A percentile compares a stretch with the other conserved stretches of the same genome.
Evolutionary conservation across 2,329 filamentous ascomycete species (phyloP).

Genomic region (Sclerotinia subarctica): DNA sequence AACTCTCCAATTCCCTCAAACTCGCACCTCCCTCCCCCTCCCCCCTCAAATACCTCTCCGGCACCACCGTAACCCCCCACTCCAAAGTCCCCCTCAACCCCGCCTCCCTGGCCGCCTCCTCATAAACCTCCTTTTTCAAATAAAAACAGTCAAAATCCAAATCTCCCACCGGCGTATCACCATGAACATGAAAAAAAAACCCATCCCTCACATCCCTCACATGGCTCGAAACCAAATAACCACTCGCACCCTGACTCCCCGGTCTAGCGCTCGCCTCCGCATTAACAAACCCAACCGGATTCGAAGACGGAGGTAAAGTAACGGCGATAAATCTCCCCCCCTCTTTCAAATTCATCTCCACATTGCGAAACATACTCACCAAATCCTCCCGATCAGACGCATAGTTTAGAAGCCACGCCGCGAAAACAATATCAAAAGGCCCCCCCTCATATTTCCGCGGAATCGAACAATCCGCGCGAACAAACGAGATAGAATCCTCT

Average conservation of each 20-base stretch:
- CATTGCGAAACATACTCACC: conserved; percentile 40
- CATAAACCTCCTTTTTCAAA: conserved; percentile 35
- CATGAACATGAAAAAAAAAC: conserved; percentile 25
- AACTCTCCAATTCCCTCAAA: conserved; percentile 33
- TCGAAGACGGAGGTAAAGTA: conserved; percentile 31
- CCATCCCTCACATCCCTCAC: conserved; percentile 31
- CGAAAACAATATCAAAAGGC: conserved; percentile 41
- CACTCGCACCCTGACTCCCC: conserved; percentile 23
- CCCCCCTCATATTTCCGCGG: conserved; percentile 31
- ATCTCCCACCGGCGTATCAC: conserved; percentile 26
- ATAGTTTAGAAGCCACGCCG: conserved; percentile 43
- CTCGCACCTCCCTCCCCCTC: conserved; percentile 30
- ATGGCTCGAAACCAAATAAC: conserved; percentile 24
- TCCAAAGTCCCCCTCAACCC: conserved; percentile 33
- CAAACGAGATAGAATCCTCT: conserved; percentile 23
- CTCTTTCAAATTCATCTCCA: conserved; percentile 39
- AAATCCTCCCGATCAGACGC: conserved; percentile 35
- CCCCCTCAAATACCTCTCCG: conserved; percentile 29
- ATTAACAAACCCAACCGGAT: conserved; percentile 28
- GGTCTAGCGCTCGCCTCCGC: conserved; percentile 26
- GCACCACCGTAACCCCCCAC: conserved; percentile 34
- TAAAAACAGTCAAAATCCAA: conserved; percentile 36
- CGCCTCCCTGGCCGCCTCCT: conserved; percentile 35
- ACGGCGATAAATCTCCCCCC: conserved; percentile 40
- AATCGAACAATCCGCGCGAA: conserved; percentile 36